These are phyloP conservation scores for Darksidea phi DNA, from an alignment of 495 filamentous ascomycete genomes.

Conservation along the genomic window DNA sequence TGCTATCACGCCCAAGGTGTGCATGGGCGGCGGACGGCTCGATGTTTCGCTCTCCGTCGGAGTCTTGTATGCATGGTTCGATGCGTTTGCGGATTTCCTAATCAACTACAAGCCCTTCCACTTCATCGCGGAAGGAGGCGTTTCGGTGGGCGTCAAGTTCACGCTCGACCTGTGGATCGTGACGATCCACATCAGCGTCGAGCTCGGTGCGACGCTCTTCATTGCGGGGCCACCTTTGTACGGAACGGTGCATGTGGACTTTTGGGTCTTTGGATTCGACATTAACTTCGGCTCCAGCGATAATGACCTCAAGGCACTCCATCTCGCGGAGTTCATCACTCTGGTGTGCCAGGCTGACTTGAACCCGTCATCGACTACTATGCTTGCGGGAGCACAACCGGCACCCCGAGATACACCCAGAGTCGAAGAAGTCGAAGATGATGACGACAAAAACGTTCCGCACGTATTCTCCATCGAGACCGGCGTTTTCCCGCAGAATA, in stretches of 20 bases:
- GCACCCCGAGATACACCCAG: no score
- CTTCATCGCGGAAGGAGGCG: constrained; percentile 44
- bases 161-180: neutral
- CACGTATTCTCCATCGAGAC: no score
- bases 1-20: constrained; percentile 53
- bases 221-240: neutral
- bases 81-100: constrained; percentile 50
- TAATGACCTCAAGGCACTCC: neutral
- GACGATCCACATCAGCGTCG: neutral
- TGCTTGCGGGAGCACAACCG: no score
- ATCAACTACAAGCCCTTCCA: constrained; percentile 54
- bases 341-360: neutral
- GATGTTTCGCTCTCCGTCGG: constrained; percentile 39
- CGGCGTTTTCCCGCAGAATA: no score
- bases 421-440: no score
- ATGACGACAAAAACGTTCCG: no score
- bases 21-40: constrained; percentile 51
- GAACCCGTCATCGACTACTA: neutral
- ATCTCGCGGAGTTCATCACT: neutral
- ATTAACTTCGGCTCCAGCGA: neutral
- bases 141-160: constrained; percentile 44
- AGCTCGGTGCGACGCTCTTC: neutral
- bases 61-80: constrained; percentile 46
- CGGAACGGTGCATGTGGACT: neutral
- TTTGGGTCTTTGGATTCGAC: neutral